Evolutionary conservation across 2,329 filamentous ascomycete genomes (phyloP), one percentile per base, ranked within the genome.

Genomic region (Acarospora socialis): DNA sequence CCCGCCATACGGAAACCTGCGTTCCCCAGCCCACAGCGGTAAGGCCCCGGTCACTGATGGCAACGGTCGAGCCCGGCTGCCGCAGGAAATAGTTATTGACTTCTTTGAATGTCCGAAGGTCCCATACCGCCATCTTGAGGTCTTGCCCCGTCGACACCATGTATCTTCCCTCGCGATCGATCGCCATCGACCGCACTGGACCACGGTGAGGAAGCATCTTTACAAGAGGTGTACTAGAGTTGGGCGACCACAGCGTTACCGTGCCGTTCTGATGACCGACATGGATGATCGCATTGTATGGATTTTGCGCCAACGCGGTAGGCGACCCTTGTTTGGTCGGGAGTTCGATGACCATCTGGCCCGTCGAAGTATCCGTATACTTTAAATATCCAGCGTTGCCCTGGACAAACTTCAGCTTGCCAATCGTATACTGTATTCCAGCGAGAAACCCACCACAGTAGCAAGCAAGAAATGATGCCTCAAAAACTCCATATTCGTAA

Each of bases 141-240:
- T 94, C 87, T 51, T 92, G 83, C 1, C 86, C 87, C 0, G 82
- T 77, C 3, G 84, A 83, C 7, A 93, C 83, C 87, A 95, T 94
- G 60, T 94, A 98, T 35, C 80, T 73, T 14, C 90, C 90, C 52
- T 87, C 81, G 37, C 86, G 71, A 51, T 98, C 87, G 24, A 95
- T 67, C 2, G 82, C 81, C 29, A 94, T 54, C 7, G 81, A 77
- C 34, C 86, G 74, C 3, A 98, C 84, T 0, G 90, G 90, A 4
- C 90, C 90, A 35, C 73, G 71, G 57, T 98, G 87, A 9, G 83
- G 81, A 21, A 94, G 68, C 21, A 95, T 70, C 56, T 94, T 95
- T 30, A 94, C 87, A 5, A 94, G 67, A 0, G 90, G 80, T 0
- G 82, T 80, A 34, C 76, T 70, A 16, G 76, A 79, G 56, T 93